These are phyloP conservation scores for Suaeda aralocaspica DNA, from an alignment of 148 eudicot genomes.

Conservation along the genomic window DNA sequence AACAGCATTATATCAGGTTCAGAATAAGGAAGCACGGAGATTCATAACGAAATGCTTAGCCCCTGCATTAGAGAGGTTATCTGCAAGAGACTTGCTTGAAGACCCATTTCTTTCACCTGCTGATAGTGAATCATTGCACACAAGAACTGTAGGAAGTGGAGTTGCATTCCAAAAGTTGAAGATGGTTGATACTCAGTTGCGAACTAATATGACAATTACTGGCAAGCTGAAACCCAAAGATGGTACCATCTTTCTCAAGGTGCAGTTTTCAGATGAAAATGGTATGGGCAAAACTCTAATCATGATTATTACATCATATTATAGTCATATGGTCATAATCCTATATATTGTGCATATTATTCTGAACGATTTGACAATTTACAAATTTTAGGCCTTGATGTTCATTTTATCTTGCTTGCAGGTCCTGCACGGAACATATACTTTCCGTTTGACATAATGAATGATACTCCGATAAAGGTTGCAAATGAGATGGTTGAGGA, in stretches of 20 bases:
- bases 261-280: conserved; percentile 4
- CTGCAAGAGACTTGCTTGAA: conserved; percentile 11
- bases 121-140: neutral
- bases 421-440: conserved; percentile 16
- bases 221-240: conserved; percentile 9
- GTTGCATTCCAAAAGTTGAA: neutral
- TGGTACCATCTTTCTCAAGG: conserved; percentile 5
- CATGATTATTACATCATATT: neutral
- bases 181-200: neutral
- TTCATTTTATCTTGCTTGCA: neutral
- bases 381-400: too few species aligned
- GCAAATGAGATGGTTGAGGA: conserved; percentile 12
- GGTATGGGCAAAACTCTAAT: neutral
- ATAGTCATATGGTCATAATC: neutral
- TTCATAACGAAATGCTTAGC: conserved; percentile 12
- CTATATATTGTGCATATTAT: too few species aligned
- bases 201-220: conserved; percentile 13
- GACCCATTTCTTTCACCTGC: conserved; percentile 9
- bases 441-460: conserved; percentile 11
- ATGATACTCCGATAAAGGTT: conserved; percentile 5
- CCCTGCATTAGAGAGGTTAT: neutral
- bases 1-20: neutral
- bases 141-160: neutral
- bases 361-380: too few species aligned
- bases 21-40: conserved; percentile 4